Base-by-base conservation (phyloP, 176 grass and related monocot genomes). In the Raddia distichophylla region DNA sequence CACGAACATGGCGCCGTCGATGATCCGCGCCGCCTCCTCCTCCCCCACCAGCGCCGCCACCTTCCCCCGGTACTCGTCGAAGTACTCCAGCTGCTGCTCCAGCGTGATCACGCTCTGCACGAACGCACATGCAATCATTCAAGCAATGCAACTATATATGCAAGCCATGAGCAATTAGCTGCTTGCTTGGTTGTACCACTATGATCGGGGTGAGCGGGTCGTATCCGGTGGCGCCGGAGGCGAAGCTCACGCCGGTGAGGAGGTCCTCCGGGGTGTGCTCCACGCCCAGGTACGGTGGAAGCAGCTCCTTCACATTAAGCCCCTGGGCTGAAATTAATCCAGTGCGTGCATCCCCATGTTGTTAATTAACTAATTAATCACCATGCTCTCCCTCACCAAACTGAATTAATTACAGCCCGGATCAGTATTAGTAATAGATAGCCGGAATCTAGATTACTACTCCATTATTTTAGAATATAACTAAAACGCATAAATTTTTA, bases 161-260 rank as follows among this genome's bases (percentile, higher is more conserved):
- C 27, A 27, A 27, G 27, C 27, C 27, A 27, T 27, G 27, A 27
- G 27, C 27, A 27, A 27, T 27, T 27, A 27, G 27, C 27, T 27
- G 27, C 27, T 27, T 27, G 27, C 27, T 27, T 27, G 27, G 27
- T 27, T 50, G 42, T 76, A 94, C 92, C 76, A 91, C 84, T 0
- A 98, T 74, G 0, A 85, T 52, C 3, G 95, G 74, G 1, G 95
- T 98, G 6, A 93, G 88, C 11, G 92, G 92, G 47, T 98, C 93
- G 71, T 88, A 97, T 10, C 93, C 93, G 0, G 93, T 97, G 22
- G 86, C 93, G 1, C 93, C 93, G 0, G 93, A 97, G 20, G 93
- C 93, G 75, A 97, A 97, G 88, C 93, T 97, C 4, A 97, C 93
- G 64, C 93, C 93, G 18, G 93, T 97, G 12, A 81, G 68, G 10